Conservation (phyloP, 305 asterid genomes). For the Fraxinus xanthoxyloides region DNA sequence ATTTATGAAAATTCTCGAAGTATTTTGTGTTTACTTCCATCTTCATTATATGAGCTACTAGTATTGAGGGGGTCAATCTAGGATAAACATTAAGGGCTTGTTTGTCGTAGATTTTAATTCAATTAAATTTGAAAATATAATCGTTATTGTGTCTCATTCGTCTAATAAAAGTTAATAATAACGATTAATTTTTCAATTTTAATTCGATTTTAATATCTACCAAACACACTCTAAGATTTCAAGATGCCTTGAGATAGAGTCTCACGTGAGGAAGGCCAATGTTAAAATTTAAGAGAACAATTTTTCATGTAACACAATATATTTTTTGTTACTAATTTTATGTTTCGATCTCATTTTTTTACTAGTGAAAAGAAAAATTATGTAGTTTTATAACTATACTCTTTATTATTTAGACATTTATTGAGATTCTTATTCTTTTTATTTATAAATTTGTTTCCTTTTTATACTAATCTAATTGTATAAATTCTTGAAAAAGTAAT, state of each 20-base stretch:
- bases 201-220: no score
- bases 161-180: no score
- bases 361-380: background rate
- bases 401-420: background rate
- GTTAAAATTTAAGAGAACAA: background rate
- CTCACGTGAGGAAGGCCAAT: background rate
- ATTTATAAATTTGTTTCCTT: background rate
- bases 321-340: background rate
- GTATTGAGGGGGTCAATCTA: no score
- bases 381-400: background rate
- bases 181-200: no score
- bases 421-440: background rate
- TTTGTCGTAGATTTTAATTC: no score
- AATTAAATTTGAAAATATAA: no score
- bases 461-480: background rate
- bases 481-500: no score
- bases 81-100: no score
- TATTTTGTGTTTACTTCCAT: no score
- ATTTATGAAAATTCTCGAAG: background rate
- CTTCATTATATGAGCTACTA: no score
- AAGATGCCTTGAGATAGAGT: background rate
- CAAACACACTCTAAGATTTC: no score
- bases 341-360: background rate
- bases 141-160: no score
- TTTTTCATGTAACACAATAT: background rate